Base-by-base conservation (phyloP, 441 rosid species). In the Euphorbia celastroides region DNA sequence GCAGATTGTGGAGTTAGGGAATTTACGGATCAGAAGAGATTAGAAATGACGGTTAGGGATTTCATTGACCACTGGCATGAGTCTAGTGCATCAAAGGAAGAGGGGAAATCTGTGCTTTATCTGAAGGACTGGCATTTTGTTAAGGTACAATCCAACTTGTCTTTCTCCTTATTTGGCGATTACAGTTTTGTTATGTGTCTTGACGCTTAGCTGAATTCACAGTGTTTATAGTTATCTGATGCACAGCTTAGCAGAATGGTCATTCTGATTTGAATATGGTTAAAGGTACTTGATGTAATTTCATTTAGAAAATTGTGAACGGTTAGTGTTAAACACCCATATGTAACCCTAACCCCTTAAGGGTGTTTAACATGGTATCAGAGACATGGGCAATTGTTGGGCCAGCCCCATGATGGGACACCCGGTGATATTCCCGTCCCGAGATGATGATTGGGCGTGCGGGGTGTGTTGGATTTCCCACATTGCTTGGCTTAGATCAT, bases 41-140 rank as follows among this genome's bases (percentile, higher is more conserved):
- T 77, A 51, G 94, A 89, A 65, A 94, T 88, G 96, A 82, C 83
- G 58, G 97, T 94, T 74, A 66, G 68, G 0, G 88, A 92, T 72
- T 92, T 92, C 77, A 71, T 88, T 23, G 73, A 75, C 30, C 73
- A 70, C 52, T 88, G 99, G 97, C 59, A 71, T 26, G 57, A 75
- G 14, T 61, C 54, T 50, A 71, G 51, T 66, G 66, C 62, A 56
- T 71, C 73, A 1, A 38, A 59, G 59, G 62, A 62, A 22, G 70
- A 74, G 67, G 74, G 68, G 54, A 70, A 70, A 26, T 74, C 87
- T 2, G 75, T 82, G 72, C 82, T 89, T 6, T 93, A 93, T 85
- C 75, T 94, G 74, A 94, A 92, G 82, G 99, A 92, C 64, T 94
- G 99, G 97, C 98, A 94, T 82, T 92, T 94, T 74, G 94, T 83